Evolutionary conservation across 2,329 filamentous ascomycete species (phyloP).

Genomic region (Pestalotiopsis sp.): DNA sequence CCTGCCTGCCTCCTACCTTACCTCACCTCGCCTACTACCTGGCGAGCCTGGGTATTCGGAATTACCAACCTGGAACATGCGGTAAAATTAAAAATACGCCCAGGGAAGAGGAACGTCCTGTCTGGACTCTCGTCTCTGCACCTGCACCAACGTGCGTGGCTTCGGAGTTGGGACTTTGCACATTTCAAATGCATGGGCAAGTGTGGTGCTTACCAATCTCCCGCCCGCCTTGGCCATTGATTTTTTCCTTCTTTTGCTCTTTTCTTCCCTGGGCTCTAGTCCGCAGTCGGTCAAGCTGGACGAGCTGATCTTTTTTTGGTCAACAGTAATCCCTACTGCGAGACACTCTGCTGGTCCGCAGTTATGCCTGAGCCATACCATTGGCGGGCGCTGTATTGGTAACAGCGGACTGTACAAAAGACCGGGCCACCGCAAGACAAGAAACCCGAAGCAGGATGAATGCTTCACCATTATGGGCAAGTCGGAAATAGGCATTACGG

Average conservation of each 20-base stretch:
- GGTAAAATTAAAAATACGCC: not conserved
- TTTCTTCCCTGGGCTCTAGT: not conserved
- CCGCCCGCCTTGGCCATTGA: not conserved
- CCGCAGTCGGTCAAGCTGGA: not conserved
- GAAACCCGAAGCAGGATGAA: not conserved
- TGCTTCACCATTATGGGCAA: not conserved
- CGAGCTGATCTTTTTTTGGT: not conserved
- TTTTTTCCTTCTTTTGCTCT: not conserved
- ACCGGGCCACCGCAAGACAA: not conserved
- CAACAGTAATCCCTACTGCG: not conserved
- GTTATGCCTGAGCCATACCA: constrained; percentile 7
- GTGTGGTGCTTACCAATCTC: constrained; percentile 6
- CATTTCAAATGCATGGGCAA: not conserved
- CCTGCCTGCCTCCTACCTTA: not conserved
- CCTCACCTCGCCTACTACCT: not conserved
- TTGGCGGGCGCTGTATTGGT: not conserved
- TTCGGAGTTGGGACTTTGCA: constrained; percentile 3
- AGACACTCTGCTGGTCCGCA: constrained; percentile 4
- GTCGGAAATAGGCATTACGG: not conserved
- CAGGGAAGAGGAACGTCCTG: not conserved
- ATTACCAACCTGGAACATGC: not conserved
- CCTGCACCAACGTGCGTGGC: constrained; percentile 4
- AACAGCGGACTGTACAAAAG: constrained; percentile 2
- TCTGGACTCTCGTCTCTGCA: not conserved
- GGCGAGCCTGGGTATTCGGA: not conserved